Evolutionary conservation across 1,139 yeast species (phyloP).

Genomic region (Blastobotrys capitulatus): DNA sequence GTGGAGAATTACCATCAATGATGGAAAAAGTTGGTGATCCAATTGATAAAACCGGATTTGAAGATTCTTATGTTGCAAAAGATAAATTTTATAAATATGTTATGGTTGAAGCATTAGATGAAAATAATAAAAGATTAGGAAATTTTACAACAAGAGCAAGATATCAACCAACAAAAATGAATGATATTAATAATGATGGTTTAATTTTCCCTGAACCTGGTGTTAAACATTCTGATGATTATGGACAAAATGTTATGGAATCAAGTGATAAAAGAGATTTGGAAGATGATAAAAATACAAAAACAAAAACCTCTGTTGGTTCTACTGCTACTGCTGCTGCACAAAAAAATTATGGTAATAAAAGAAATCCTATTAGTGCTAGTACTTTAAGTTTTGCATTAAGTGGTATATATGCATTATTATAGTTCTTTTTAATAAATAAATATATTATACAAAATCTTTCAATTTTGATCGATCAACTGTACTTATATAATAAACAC

Average conservation of each 20-base stretch:
- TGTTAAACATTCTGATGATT: background rate
- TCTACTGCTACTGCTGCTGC: too few species aligned
- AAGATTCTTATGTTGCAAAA: background rate
- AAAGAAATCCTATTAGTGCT: background rate
- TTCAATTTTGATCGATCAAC: conserved; percentile 40
- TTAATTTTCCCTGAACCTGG: background rate
- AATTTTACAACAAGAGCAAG: background rate
- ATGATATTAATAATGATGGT: background rate
- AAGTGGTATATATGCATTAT: background rate
- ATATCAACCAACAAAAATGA: background rate
- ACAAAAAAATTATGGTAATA: background rate
- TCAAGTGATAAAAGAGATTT: background rate
- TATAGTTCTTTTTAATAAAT: background rate
- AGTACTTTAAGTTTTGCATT: background rate
- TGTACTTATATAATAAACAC: conserved; percentile 72
- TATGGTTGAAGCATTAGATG: background rate
- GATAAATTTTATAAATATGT: background rate
- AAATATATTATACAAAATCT: background rate
- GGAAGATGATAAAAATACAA: background rate
- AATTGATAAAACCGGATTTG: background rate
- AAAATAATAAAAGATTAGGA: background rate
- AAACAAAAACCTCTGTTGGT: background rate
- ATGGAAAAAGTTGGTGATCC: background rate
- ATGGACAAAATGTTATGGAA: too few species aligned
- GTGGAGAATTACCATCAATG: background rate